Conservation (phyloP, 345 rosid species). For the Ceriops decandra region DNA sequence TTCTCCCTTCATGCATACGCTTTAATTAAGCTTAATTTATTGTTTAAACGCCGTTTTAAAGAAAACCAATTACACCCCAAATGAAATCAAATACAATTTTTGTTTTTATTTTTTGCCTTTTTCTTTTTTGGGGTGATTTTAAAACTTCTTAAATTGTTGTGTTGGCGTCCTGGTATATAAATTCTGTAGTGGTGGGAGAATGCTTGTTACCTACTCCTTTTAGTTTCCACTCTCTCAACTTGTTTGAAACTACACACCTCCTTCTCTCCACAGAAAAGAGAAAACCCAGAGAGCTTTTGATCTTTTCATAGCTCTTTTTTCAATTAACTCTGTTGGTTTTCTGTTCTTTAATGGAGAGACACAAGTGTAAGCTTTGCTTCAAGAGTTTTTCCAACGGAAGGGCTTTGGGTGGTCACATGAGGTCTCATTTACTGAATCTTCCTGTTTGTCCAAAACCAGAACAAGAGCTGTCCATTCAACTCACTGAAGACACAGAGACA, state of each 20-base stretch:
- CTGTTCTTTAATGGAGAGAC: conserved; percentile 47
- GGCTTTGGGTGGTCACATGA: conserved; percentile 84
- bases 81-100: neutral
- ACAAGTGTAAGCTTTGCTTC: conserved; percentile 68
- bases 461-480: conserved; percentile 32
- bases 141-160: neutral
- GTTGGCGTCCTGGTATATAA: conserved; percentile 28
- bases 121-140: conserved; percentile 19
- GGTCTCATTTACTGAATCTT: conserved; percentile 68
- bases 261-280: conserved; percentile 3
- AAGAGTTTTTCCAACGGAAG: conserved; percentile 62
- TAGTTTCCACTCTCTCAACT: conserved; percentile 49
- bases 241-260: conserved; percentile 11
- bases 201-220: conserved; percentile 82
- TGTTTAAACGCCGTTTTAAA: conserved; percentile 23
- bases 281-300: conserved; percentile 25
- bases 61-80: conserved; percentile 20
- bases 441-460: conserved; percentile 36
- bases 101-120: neutral
- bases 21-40: conserved; percentile 40
- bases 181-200: conserved; percentile 41
- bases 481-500: conserved; percentile 36
- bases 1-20: conserved; percentile 59
- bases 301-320: conserved; percentile 5
- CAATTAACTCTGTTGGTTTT: conserved; percentile 2